Evolutionary conservation across 805 yeast species (phyloP), one percentile per base, ranked within the genome.

Genomic region (Teunomyces stri): DNA sequence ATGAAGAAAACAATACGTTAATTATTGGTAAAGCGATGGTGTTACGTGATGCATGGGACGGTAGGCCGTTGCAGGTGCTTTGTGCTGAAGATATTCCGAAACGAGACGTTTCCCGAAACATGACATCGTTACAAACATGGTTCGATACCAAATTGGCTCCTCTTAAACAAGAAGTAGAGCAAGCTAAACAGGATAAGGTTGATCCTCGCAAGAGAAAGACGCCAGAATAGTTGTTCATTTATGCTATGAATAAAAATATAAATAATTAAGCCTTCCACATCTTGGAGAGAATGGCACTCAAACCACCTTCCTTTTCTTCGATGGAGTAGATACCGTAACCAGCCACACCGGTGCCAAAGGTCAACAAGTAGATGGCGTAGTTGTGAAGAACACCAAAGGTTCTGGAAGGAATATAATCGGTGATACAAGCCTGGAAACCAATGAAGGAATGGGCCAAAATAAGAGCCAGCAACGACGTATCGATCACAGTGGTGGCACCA

Each of bases 381-480:
- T 70, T 74, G 67, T 85, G 88, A 76, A 79, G 76, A 29, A 73
- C 53, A 12, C 91, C 90, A 58, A 78, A 87, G 30, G 82, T 87
- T 70, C 92, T 79, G 61, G 71, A 70, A 44, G 92, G 94, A 46
- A 87, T 83, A 68, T 86, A 85, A 66, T 87, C 94, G 47, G 79
- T 78, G 56, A 87, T 87, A 74, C 94, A 85, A 37, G 88, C 75
- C 59, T 81, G 83, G 73, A 86, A 82, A 2, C 94, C 95, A 42
- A 81, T 80, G 63, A 79, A 80, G 47, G 82, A 75, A 64, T 87
- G 94, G 59, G 78, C 74, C 53, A 87, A 66, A 42, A 85, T 60
- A 11, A 81, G 65, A 2, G 82, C 70, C 12, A 82, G 70, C 58
- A 86, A 65, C 2, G 80, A 53, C 3, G 87, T 70, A 65, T 87